Evolutionary conservation across 768 basidiomycete genomes (phyloP).

Genomic region (Stropharia rugosoannulata): DNA sequence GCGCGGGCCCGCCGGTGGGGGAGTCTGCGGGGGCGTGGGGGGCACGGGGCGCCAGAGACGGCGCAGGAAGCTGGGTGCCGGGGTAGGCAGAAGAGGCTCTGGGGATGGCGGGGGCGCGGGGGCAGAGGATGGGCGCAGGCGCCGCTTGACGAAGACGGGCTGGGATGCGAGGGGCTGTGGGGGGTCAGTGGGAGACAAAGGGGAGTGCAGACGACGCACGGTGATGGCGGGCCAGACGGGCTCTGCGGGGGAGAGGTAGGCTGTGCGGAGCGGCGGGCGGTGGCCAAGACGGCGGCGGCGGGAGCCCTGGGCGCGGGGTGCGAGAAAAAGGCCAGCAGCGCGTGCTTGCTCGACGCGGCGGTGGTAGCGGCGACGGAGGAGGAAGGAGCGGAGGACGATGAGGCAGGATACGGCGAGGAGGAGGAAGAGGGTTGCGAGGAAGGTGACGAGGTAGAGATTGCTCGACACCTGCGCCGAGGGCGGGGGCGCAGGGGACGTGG

Average conservation of each 20-base stretch:
- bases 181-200: slow-evolving; percentile 9
- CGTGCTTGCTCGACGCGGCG: slow-evolving; percentile 52
- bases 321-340: slow-evolving; percentile 45
- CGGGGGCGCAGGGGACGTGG: slow-evolving; percentile 11
- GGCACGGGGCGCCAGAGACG: not conserved
- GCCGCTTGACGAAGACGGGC: slow-evolving; percentile 32
- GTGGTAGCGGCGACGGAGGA: slow-evolving; percentile 58
- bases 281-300: slow-evolving; percentile 41
- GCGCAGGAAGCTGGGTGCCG: not conserved
- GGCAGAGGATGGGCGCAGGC: slow-evolving; percentile 21
- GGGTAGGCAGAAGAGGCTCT: not conserved
- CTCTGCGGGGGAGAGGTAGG: slow-evolving; percentile 36
- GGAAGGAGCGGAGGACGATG: slow-evolving; percentile 62
- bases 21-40: not conserved
- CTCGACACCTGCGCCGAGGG: slow-evolving; percentile 20
- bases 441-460: slow-evolving; percentile 60
- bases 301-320: slow-evolving; percentile 38
- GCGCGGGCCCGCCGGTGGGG: not conserved
- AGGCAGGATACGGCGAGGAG: slow-evolving; percentile 64
- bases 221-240: slow-evolving; percentile 47
- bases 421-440: slow-evolving; percentile 69
- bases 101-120: slow-evolving; percentile 2
- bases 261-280: slow-evolving; percentile 51
- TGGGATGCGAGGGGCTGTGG: slow-evolving; percentile 39
- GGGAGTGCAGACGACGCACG: slow-evolving; percentile 29